A percentile compares a stretch with the other conserved stretches of the same genome.
Evolutionary conservation across 2,329 filamentous ascomycete species (phyloP).

Genomic region (Camillea tinctor): DNA sequence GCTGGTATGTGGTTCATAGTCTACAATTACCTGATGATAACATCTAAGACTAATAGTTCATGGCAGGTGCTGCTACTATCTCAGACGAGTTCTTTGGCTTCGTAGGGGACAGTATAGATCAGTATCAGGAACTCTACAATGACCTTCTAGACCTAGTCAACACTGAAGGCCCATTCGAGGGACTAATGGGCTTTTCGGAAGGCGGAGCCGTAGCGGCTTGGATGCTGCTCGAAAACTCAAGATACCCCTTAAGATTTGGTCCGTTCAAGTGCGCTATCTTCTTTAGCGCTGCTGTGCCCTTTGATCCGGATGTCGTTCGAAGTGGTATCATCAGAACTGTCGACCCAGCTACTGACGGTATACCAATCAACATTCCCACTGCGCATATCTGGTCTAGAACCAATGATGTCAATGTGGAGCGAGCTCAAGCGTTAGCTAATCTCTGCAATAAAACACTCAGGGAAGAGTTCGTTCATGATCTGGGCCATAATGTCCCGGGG

Average conservation of each 20-base stretch:
- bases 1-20: conserved; percentile 14
- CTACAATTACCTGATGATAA: background rate
- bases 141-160: conserved; percentile 25
- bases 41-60: conserved; percentile 8
- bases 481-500: conserved; percentile 30
- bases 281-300: conserved; percentile 30
- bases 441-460: conserved; percentile 22
- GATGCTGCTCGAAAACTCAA: conserved; percentile 30
- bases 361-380: conserved; percentile 28
- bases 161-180: conserved; percentile 29
- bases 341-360: conserved; percentile 26
- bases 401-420: conserved; percentile 13
- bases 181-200: conserved; percentile 33
- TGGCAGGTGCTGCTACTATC: conserved; percentile 21
- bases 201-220: conserved; percentile 32
- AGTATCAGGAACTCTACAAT: conserved; percentile 24
- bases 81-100: conserved; percentile 25
- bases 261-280: conserved; percentile 31
- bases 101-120: conserved; percentile 18
- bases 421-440: conserved; percentile 18
- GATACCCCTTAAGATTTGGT: conserved; percentile 23
- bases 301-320: conserved; percentile 27
- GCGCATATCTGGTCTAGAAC: conserved; percentile 27
- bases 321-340: conserved; percentile 23
- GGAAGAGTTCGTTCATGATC: conserved; percentile 26